These are phyloP conservation scores for Neopestalotiopsis clavispora DNA, from an alignment of 2,329 filamentous ascomycete genomes.

Conservation along the genomic window DNA sequence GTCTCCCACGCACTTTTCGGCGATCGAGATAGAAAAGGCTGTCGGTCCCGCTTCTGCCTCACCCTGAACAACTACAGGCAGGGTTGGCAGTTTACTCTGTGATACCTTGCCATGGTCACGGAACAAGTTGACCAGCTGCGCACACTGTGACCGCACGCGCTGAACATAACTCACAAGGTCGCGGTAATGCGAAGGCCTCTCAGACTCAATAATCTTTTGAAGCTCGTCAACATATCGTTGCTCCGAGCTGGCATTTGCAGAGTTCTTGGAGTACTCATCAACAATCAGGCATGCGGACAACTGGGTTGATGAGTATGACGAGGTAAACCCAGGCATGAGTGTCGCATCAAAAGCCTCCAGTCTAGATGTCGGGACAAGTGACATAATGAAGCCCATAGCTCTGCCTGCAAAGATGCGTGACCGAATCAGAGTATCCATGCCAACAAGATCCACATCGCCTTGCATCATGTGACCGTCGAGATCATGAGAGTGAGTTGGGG, in stretches of 20 bases:
- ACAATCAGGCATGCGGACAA: conserved; percentile 82
- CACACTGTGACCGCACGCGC: conserved; percentile 87
- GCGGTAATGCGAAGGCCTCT: conserved; percentile 81
- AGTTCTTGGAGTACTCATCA: conserved; percentile 82
- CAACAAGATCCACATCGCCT: conserved; percentile 93
- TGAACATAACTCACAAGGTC: conserved; percentile 91
- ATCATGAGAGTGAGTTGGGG: conserved; percentile 79
- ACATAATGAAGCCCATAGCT: conserved; percentile 85
- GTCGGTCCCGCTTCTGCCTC: conserved; percentile 89
- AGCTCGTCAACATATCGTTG: conserved; percentile 68
- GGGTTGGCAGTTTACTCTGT: conserved; percentile 72
- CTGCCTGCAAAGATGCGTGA: conserved; percentile 87
- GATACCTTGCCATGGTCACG: conserved; percentile 86
- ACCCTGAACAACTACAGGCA: conserved; percentile 92
- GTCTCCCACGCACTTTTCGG: conserved; percentile 82
- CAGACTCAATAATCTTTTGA: conserved; percentile 77
- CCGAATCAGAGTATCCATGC: conserved; percentile 84
- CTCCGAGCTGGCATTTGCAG: conserved; percentile 49
- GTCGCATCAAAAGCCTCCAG: conserved; percentile 68
- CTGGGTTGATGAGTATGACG: conserved; percentile 83
- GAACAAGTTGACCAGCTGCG: conserved; percentile 89
- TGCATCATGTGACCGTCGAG: conserved; percentile 98
- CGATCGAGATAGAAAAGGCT: conserved; percentile 86
- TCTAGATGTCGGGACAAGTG: conserved; percentile 69
- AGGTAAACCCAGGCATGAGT: conserved; percentile 70